Percentiles rank a stretch among this genome's conserved stretches.
These are phyloP conservation scores for Tulasnella sp. DNA, from an alignment of 768 basidiomycete genomes.

Conservation along the genomic window DNA sequence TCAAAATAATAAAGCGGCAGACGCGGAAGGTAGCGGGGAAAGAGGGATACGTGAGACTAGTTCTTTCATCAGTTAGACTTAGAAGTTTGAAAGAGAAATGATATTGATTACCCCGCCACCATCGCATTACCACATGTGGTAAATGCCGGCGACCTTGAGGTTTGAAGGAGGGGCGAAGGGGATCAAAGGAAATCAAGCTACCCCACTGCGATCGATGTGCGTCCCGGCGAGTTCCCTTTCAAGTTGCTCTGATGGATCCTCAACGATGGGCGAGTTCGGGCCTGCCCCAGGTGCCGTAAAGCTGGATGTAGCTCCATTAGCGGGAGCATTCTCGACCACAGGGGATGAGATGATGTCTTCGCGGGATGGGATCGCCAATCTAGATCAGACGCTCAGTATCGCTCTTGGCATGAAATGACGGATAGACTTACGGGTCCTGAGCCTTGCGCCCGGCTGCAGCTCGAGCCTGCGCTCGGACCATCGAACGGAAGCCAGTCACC, in stretches of 20 bases:
- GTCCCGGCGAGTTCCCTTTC: slow-evolving; percentile 69
- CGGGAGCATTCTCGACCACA: slow-evolving; percentile 43
- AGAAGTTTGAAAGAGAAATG: too few relatives aligned
- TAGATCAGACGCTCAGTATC: slow-evolving; percentile 26
- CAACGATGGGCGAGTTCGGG: slow-evolving; percentile 44
- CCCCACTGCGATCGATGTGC: slow-evolving; percentile 11
- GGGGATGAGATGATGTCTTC: slow-evolving; percentile 75
- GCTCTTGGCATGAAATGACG: too few relatives aligned
- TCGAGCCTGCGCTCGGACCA: slow-evolving; percentile 76
- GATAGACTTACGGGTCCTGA: too few relatives aligned
- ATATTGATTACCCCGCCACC: too few relatives aligned
- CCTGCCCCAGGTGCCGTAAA: slow-evolving; percentile 36
- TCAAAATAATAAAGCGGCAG: slow-evolving; percentile 18
- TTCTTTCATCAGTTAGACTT: not conserved
- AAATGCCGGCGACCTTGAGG: too few relatives aligned
- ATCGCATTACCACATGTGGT: too few relatives aligned
- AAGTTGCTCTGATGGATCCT: slow-evolving; percentile 74
- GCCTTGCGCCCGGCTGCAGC: slow-evolving; percentile 61
- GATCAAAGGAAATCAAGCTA: not conserved
- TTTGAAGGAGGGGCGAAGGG: not conserved
- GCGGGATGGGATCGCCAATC: slow-evolving; percentile 65
- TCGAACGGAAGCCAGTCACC: slow-evolving; percentile 75
- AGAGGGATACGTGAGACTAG: slow-evolving; percentile 8
- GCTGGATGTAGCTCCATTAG: slow-evolving; percentile 57
- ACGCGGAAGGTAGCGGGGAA: slow-evolving; percentile 17